Evolutionary conservation across 306 rosid species (phyloP).

Genomic region (Canavalia gladiata): DNA sequence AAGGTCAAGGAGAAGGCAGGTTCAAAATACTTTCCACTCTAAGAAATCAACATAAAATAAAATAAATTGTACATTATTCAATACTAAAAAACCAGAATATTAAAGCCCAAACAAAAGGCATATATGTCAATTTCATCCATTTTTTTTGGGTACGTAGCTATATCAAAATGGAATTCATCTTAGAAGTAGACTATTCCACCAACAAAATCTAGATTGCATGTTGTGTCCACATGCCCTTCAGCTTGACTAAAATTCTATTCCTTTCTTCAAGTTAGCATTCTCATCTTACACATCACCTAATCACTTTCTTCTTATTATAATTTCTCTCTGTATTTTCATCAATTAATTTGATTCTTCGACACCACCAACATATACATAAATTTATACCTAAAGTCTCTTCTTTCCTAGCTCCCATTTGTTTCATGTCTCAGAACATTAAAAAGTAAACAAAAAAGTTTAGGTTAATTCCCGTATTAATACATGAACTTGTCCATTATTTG

Average conservation of each 20-base stretch:
- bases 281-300: constrained; percentile 3
- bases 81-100: constrained; percentile 11
- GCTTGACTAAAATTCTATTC: constrained; percentile 27
- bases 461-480: neutral
- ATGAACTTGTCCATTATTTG: neutral
- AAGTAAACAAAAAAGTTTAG: neutral
- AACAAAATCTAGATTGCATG: neutral
- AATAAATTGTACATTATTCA: neutral
- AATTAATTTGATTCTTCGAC: neutral
- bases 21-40: neutral
- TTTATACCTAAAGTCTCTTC: neutral
- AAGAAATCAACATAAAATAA: neutral
- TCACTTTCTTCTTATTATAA: neutral
- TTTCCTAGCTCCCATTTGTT: neutral
- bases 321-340: neutral
- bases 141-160: neutral
- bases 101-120: constrained; percentile 6
- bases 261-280: neutral
- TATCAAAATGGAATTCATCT: neutral
- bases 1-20: neutral
- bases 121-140: too few relatives aligned
- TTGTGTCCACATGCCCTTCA: neutral
- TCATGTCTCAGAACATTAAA: neutral
- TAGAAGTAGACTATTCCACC: neutral
- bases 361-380: constrained; percentile 6